phyloP scores from a whole-genome alignment of 306 rosid genomes.

The Arachis stenosperma region DNA sequence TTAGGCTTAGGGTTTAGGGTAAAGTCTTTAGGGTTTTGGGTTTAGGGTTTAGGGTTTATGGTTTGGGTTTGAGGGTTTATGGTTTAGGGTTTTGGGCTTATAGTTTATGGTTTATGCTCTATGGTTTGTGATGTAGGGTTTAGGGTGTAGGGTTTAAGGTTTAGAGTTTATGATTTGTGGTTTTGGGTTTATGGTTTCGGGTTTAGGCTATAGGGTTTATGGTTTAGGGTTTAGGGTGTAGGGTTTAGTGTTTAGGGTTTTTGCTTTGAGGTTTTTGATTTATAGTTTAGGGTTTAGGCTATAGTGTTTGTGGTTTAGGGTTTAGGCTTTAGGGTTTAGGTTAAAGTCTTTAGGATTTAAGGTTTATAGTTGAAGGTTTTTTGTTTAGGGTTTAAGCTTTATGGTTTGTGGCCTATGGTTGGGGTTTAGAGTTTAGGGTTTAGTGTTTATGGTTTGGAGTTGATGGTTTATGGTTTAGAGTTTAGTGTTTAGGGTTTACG shows the following conservation, averaged over 20 bases:
- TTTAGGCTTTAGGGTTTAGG: background rate
- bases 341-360: background rate
- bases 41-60: too few relatives aligned
- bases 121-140: too few relatives aligned
- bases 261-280: background rate
- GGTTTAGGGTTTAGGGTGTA: background rate
- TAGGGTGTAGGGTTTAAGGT: background rate
- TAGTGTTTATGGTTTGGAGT: conserved; percentile 3
- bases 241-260: background rate
- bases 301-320: background rate
- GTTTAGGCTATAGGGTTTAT: background rate
- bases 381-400: background rate
- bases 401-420: background rate
- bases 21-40: too few relatives aligned
- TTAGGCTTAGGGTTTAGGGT: too few relatives aligned
- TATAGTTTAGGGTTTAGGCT: background rate
- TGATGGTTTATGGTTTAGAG: conserved; percentile 3
- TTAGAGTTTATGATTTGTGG: background rate
- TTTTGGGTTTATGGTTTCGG: background rate
- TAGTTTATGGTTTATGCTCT: too few relatives aligned
- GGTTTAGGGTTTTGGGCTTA: background rate
- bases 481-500: conserved; percentile 5
- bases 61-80: too few relatives aligned
- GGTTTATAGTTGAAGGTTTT: background rate
- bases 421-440: conserved; percentile 2